Conservation (phyloP, 805 yeast species). For the Phaffomyces opuntiae region DNA sequence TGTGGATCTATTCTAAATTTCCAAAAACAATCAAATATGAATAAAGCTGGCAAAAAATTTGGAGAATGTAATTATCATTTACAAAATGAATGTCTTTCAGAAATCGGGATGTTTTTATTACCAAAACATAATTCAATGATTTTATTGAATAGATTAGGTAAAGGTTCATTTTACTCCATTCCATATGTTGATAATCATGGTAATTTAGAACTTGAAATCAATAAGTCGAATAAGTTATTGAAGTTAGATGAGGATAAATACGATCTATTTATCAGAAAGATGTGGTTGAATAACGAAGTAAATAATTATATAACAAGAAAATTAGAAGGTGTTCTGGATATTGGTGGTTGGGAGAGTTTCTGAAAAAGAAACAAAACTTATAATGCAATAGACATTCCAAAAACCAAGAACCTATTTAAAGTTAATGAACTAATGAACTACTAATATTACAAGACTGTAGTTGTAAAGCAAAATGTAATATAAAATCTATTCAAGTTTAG, state of each 20-base stretch:
- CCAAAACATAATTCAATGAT: conserved; percentile 64
- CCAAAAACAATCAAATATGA: conserved; percentile 47
- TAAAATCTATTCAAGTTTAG: conserved; percentile 24
- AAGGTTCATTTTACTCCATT: conserved; percentile 78
- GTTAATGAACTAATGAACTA: too few species aligned
- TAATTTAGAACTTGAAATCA: conserved; percentile 69
- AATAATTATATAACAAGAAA: conserved; percentile 73
- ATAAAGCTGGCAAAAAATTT: conserved; percentile 32
- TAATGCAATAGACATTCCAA: too few species aligned
- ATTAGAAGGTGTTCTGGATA: conserved; percentile 71
- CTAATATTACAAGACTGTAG: too few species aligned
- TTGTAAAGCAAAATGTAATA: too few species aligned
- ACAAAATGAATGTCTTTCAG: conserved; percentile 53
- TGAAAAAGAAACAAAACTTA: background rate
- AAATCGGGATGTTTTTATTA: conserved; percentile 63
- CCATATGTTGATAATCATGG: conserved; percentile 88
- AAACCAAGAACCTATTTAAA: too few species aligned
- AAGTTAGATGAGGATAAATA: conserved; percentile 56
- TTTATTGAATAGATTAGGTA: conserved; percentile 52
- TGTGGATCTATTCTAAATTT: conserved; percentile 66
- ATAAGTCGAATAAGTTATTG: conserved; percentile 59
- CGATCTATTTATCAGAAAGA: conserved; percentile 52
- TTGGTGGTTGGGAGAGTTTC: conserved; percentile 83
- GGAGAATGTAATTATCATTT: conserved; percentile 83
- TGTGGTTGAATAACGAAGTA: conserved; percentile 77